These are phyloP conservation scores for Xylaria sp. DNA, from an alignment of 495 filamentous ascomycete species.

Conservation along the genomic window DNA sequence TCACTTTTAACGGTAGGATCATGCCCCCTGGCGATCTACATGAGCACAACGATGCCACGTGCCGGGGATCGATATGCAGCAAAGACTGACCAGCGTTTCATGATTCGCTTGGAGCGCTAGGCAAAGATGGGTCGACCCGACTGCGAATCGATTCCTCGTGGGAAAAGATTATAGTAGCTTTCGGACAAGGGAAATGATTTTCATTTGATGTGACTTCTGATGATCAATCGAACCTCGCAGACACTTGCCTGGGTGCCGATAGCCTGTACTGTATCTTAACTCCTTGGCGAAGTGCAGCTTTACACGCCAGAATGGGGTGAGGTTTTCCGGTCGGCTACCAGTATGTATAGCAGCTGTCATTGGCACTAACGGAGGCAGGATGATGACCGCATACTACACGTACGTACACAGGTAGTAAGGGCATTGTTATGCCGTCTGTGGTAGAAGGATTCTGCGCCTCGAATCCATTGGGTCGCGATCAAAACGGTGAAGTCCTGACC, in stretches of 20 bases:
- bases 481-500: background rate
- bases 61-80: slow-evolving; percentile 13
- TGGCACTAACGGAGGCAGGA: background rate
- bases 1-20: slow-evolving; percentile 4
- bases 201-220: background rate
- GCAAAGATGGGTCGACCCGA: background rate
- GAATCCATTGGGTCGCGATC: background rate
- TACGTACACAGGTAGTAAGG: background rate
- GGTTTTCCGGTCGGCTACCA: background rate
- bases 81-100: background rate
- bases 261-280: background rate
- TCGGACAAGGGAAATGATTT: background rate
- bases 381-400: slow-evolving; percentile 19
- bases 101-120: background rate
- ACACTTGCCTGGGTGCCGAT: background rate
- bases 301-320: background rate
- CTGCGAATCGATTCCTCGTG: background rate
- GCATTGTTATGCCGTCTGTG: background rate
- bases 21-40: background rate
- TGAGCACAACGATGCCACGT: slow-evolving; percentile 22
- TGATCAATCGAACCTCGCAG: background rate
- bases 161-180: background rate
- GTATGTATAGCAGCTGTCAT: too few relatives aligned
- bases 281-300: background rate
- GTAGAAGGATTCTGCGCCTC: background rate